Conservation (phyloP, 1,139 yeast genomes). For the Maudiozyma humilis region DNA sequence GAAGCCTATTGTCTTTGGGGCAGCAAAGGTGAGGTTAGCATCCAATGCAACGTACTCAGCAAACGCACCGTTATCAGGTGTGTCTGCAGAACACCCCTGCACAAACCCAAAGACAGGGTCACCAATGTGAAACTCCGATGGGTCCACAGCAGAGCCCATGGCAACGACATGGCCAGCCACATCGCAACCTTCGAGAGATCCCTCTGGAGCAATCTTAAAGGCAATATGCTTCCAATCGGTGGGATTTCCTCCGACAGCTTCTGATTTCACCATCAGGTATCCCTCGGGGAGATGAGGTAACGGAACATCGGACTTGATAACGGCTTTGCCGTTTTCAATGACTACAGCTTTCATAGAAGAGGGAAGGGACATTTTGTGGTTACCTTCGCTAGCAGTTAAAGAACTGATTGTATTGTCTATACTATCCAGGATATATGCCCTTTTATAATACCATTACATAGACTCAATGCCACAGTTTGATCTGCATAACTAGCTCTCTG, state of each 20-base stretch:
- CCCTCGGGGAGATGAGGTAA: conserved; percentile 36
- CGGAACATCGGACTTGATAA: conserved; percentile 29
- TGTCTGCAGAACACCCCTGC: conserved; percentile 38
- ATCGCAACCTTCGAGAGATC: conserved; percentile 46
- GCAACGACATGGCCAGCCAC: conserved; percentile 24
- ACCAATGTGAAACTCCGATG: conserved; percentile 38
- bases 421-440: no score
- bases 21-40: conserved; percentile 34
- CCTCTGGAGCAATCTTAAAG: conserved; percentile 36
- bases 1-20: conserved; percentile 15
- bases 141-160: conserved; percentile 47
- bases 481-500: no score
- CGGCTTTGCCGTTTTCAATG: conserved; percentile 26
- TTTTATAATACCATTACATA: no score
- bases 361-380: conserved; percentile 24
- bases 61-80: conserved; percentile 47
- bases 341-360: conserved; percentile 33
- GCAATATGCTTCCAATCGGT: conserved; percentile 64
- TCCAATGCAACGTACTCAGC: conserved; percentile 46
- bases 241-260: conserved; percentile 62
- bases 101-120: conserved; percentile 45
- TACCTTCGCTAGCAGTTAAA: no score
- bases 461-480: no score
- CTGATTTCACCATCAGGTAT: conserved; percentile 45
- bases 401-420: no score